These are phyloP conservation scores for Batkoa obscura DNA, from an alignment of 371 early-diverging fungal genomes.

Conservation along the genomic window DNA sequence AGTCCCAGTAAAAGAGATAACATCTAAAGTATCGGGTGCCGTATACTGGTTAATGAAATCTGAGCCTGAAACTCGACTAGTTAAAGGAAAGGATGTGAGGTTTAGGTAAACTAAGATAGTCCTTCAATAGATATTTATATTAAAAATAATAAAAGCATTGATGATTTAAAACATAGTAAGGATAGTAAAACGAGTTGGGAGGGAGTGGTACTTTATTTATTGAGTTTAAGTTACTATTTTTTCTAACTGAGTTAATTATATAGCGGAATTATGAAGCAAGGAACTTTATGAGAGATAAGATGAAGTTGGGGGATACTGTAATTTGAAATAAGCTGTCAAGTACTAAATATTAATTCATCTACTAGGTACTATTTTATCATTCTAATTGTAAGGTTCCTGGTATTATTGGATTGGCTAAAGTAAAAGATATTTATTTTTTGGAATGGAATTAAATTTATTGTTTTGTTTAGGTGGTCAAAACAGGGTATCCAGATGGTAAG, in stretches of 20 bases:
- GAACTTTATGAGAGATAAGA: conserved; percentile 37
- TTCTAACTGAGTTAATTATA: no score
- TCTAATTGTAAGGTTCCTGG: conserved; percentile 53
- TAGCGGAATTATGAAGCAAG: conserved; percentile 45
- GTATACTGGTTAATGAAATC: conserved; percentile 52
- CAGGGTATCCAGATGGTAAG: conserved; percentile 31
- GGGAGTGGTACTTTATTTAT: conserved; percentile 28
- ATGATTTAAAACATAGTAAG: conserved; percentile 25
- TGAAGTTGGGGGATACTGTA: conserved; percentile 36
- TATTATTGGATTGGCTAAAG: conserved; percentile 27
- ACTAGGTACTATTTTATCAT: conserved; percentile 37
- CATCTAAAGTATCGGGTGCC: no score
- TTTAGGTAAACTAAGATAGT: conserved; percentile 15
- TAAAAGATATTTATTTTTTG: neutral
- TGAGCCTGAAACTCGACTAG: conserved; percentile 42
- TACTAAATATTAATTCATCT: neutral
- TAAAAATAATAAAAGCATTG: conserved; percentile 17
- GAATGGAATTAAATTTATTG: conserved; percentile 4
- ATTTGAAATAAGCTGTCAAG: neutral
- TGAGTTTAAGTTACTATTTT: neutral
- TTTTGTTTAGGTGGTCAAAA: conserved; percentile 20
- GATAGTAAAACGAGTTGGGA: conserved; percentile 30
- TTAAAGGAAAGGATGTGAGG: conserved; percentile 36
- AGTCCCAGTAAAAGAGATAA: no score
- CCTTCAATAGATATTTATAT: neutral